A percentile compares a stretch with the other conserved stretches of the same genome.
Evolutionary conservation across 352 stramenopile species (phyloP).

Genomic region (Phytophthora chlamydospora): DNA sequence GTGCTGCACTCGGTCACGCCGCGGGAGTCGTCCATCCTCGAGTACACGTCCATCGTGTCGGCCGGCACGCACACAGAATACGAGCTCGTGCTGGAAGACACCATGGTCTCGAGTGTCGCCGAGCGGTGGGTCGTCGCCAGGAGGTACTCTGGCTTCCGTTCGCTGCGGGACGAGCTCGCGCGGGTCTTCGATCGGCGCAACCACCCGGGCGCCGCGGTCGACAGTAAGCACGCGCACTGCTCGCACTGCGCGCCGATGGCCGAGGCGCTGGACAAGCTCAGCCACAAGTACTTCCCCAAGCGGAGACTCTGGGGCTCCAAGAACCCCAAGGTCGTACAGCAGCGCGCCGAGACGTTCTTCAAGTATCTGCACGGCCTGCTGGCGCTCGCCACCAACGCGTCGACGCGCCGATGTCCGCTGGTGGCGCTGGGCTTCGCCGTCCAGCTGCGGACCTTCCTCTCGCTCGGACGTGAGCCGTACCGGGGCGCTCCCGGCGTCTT

Average conservation of each 20-base stretch:
- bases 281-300: slow-evolving; percentile 52
- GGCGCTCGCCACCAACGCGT: slow-evolving; percentile 53
- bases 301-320: slow-evolving; percentile 70
- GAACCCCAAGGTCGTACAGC: slow-evolving; percentile 41
- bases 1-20: slow-evolving; percentile 68
- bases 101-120: slow-evolving; percentile 17
- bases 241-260: slow-evolving; percentile 63
- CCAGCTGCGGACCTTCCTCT: slow-evolving; percentile 69
- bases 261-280: slow-evolving; percentile 49
- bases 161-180: slow-evolving; percentile 61
- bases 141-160: slow-evolving; percentile 71
- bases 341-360: slow-evolving; percentile 58
- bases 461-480: slow-evolving; percentile 53
- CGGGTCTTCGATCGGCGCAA: slow-evolving; percentile 46
- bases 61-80: slow-evolving; percentile 69
- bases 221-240: slow-evolving; percentile 51
- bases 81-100: slow-evolving; percentile 54
- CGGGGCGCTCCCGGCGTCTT: slow-evolving; percentile 41
- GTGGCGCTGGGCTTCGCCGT: slow-evolving; percentile 56
- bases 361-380: slow-evolving; percentile 64
- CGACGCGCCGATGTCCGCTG: slow-evolving; percentile 61
- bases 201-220: slow-evolving; percentile 14
- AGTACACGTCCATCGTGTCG: slow-evolving; percentile 52
- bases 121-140: slow-evolving; percentile 68
- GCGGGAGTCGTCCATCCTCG: slow-evolving; percentile 52